Conservation (phyloP, 1,284 basidiomycete species). For the Sanghuangporus sanghuang region DNA sequence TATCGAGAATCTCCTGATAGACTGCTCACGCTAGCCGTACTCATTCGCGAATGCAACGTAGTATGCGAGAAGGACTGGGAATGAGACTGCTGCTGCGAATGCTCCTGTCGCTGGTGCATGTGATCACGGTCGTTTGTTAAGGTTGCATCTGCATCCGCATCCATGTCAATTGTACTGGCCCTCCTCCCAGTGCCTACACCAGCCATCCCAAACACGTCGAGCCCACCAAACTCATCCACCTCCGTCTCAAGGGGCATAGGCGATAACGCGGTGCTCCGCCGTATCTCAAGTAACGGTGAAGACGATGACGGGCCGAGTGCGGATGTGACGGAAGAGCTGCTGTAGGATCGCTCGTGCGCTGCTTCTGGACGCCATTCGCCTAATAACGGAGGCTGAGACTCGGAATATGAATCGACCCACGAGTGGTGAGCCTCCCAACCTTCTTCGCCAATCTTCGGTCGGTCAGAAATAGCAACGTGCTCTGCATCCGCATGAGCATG, state of each 20-base stretch:
- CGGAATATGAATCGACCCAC: constrained; percentile 17
- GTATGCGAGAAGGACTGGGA: background rate
- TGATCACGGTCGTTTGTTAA: background rate
- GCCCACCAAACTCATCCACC: constrained; percentile 1
- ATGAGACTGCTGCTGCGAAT: background rate
- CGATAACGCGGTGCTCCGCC: constrained; percentile 28
- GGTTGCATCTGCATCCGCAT: constrained; percentile 7
- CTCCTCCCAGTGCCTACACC: constrained; percentile 38
- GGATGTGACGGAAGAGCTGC: constrained; percentile 7
- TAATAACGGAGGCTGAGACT: constrained; percentile 12
- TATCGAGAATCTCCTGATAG: background rate
- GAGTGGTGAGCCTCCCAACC: constrained; percentile 9
- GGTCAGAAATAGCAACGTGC: background rate
- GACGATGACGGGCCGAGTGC: constrained; percentile 21
- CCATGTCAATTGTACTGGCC: constrained; percentile 21
- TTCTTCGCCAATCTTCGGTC: constrained; percentile 7
- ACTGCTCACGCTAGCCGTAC: background rate
- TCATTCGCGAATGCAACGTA: background rate
- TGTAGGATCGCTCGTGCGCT: constrained; percentile 13
- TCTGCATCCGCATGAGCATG: background rate
- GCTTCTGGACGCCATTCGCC: constrained; percentile 17
- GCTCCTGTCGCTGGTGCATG: background rate
- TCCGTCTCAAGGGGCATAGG: constrained; percentile 27
- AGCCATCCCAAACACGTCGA: constrained; percentile 34
- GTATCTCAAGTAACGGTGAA: constrained; percentile 28